Conservation (phyloP, 768 basidiomycete species). For the Tricholomella constricta region DNA sequence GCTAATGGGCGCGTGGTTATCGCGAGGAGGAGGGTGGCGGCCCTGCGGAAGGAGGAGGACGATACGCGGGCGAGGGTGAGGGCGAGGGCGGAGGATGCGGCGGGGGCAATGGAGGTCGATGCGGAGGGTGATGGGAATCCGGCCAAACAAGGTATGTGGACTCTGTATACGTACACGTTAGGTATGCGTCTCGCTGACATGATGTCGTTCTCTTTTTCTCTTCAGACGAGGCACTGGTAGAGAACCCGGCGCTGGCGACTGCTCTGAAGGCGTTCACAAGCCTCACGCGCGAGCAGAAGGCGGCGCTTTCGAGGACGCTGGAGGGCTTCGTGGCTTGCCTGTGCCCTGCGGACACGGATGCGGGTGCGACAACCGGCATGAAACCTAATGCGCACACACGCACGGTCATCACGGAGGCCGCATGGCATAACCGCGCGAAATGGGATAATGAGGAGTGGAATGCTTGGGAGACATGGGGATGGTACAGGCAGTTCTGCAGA, state of each 20-base stretch:
- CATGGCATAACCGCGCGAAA: conserved; percentile 68
- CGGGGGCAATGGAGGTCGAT: conserved; percentile 74
- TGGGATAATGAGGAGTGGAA: conserved; percentile 82
- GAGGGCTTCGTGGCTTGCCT: conserved; percentile 75
- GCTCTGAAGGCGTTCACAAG: conserved; percentile 77
- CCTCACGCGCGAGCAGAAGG: conserved; percentile 75
- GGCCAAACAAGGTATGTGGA: conserved; percentile 44
- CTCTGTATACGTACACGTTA: not conserved
- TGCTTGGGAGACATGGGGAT: conserved; percentile 87
- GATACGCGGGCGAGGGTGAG: conserved; percentile 77
- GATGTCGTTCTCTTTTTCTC: too few relatives aligned
- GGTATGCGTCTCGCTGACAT: not conserved
- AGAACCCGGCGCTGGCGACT: conserved; percentile 68
- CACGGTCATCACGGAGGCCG: conserved; percentile 60
- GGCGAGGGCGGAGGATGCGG: conserved; percentile 57
- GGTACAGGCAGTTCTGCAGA: conserved; percentile 89
- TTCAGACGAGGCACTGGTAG: conserved; percentile 47
- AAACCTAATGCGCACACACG: conserved; percentile 54
- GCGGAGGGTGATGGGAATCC: conserved; percentile 72
- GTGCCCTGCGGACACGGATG: conserved; percentile 31
- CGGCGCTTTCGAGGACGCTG: conserved; percentile 68
- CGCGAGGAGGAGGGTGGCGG: conserved; percentile 71
- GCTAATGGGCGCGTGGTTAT: conserved; percentile 85
- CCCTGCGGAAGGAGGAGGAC: conserved; percentile 86
- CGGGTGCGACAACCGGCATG: conserved; percentile 30